Conservation (phyloP, 164 flowering plant species). For the Litsea cubeba region DNA sequence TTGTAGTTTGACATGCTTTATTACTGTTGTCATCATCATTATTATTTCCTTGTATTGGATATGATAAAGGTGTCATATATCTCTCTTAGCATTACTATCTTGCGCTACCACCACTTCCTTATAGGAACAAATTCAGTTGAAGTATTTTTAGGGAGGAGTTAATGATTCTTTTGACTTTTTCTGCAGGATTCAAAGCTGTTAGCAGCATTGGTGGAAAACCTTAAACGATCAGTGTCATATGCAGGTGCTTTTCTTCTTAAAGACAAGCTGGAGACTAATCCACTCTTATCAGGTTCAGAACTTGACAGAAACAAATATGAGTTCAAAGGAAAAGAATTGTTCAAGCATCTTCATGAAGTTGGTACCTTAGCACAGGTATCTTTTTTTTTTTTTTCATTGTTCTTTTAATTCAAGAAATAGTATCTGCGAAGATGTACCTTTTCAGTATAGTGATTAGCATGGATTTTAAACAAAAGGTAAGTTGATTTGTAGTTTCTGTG, state of each 20-base stretch:
- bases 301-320: conserved; percentile 55
- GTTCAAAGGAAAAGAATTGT: conserved; percentile 81
- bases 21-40: neutral
- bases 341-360: conserved; percentile 87
- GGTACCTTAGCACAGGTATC: conserved; percentile 94
- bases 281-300: conserved; percentile 47
- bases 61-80: neutral
- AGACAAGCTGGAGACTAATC: conserved; percentile 71
- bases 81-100: neutral
- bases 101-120: neutral
- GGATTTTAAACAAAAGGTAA: neutral
- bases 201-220: conserved; percentile 73
- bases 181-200: conserved; percentile 86
- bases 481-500: too few relatives aligned
- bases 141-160: neutral
- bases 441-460: neutral
- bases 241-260: conserved; percentile 95
- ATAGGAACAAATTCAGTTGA: neutral
- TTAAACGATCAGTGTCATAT: conserved; percentile 81
- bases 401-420: neutral
- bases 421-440: neutral
- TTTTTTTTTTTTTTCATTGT: neutral
- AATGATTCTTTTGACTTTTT: neutral
- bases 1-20: neutral
- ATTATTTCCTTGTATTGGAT: neutral